Evolutionary conservation across 2,329 filamentous ascomycete genomes (phyloP).

Genomic region (Podosphaera leucotricha): DNA sequence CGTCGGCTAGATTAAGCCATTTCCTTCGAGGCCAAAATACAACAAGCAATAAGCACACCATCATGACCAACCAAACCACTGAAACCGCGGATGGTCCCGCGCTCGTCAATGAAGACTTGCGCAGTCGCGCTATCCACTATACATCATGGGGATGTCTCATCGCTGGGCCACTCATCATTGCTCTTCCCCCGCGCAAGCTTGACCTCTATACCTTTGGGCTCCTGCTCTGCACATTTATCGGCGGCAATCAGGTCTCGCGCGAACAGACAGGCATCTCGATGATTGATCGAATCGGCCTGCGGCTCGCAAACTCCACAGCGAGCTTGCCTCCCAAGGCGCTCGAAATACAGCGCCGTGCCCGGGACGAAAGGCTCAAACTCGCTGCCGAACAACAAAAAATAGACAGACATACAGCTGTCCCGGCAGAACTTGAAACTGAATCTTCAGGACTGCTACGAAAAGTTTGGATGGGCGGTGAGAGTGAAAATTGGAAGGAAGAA

Average conservation of each 20-base stretch:
- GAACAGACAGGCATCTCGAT: conserved; percentile 14
- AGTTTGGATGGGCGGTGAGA: conserved; percentile 35
- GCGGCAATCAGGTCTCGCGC: conserved; percentile 12
- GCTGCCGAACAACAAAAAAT: conserved; percentile 3
- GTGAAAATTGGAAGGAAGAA: conserved; percentile 16
- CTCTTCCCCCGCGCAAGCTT: conserved; percentile 35
- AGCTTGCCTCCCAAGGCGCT: conserved; percentile 8
- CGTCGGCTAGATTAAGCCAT: background rate
- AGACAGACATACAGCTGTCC: background rate
- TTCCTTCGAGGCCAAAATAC: background rate
- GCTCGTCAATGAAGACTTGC: background rate
- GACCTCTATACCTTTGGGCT: conserved; percentile 35
- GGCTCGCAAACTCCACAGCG: conserved; percentile 1
- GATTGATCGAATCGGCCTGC: conserved; percentile 5
- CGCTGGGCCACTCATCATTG: conserved; percentile 27
- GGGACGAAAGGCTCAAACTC: conserved; percentile 7
- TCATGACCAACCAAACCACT: background rate
- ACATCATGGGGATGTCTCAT: conserved; percentile 16
- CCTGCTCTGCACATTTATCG: conserved; percentile 17
- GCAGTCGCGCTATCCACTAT: background rate
- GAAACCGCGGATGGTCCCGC: too few relatives aligned
- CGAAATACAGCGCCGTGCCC: conserved; percentile 8
- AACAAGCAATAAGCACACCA: background rate
- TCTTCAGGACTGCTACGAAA: conserved; percentile 18
- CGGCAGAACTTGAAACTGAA: conserved; percentile 1